A percentile compares a stretch with the other conserved stretches of the same genome.
These are phyloP conservation scores for Flagelloscypha sp. DNA, from an alignment of 768 basidiomycete genomes.

Conservation along the genomic window DNA sequence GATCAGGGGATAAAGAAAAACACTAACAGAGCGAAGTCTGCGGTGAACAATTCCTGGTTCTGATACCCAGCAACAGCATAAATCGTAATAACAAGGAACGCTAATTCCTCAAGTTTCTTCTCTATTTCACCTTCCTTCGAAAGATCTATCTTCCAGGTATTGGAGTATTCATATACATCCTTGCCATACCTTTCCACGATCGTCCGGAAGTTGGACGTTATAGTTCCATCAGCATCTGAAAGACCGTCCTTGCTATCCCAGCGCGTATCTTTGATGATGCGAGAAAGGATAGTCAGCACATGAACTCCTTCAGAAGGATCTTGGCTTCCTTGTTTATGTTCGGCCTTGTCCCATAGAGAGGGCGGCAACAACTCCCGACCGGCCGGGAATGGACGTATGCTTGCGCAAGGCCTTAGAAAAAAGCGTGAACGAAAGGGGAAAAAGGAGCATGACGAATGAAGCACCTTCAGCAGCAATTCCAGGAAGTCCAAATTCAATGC, in stretches of 20 bases:
- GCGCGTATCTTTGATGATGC: slow-evolving; percentile 44
- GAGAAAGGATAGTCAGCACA: slow-evolving; percentile 45
- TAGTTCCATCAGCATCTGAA: slow-evolving; percentile 9
- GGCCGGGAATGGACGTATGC: slow-evolving; percentile 38
- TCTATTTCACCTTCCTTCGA: slow-evolving; percentile 28
- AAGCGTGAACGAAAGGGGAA: not conserved
- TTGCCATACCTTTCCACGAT: slow-evolving; percentile 29
- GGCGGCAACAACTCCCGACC: slow-evolving; percentile 24
- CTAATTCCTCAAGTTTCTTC: slow-evolving; percentile 56
- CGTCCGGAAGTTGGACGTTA: slow-evolving; percentile 22
- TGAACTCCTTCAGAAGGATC: slow-evolving; percentile 20
- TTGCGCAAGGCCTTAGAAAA: slow-evolving; percentile 45
- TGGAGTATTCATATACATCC: slow-evolving; percentile 31
- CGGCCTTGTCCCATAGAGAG: slow-evolving; percentile 15
- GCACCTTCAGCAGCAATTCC: slow-evolving; percentile 59
- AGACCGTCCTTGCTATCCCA: slow-evolving; percentile 20
- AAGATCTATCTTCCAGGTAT: slow-evolving; percentile 35
- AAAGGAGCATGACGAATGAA: not conserved
- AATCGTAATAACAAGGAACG: slow-evolving; percentile 45
- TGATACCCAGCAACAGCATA: slow-evolving; percentile 51
- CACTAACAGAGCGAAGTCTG: slow-evolving; percentile 55
- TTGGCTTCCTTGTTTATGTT: no score
- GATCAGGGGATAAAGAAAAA: not conserved
- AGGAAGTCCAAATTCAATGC: slow-evolving; percentile 51
- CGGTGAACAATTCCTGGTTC: slow-evolving; percentile 34